Base-by-base conservation (phyloP, 1,284 basidiomycete species). In the Lentinus polychrous region DNA sequence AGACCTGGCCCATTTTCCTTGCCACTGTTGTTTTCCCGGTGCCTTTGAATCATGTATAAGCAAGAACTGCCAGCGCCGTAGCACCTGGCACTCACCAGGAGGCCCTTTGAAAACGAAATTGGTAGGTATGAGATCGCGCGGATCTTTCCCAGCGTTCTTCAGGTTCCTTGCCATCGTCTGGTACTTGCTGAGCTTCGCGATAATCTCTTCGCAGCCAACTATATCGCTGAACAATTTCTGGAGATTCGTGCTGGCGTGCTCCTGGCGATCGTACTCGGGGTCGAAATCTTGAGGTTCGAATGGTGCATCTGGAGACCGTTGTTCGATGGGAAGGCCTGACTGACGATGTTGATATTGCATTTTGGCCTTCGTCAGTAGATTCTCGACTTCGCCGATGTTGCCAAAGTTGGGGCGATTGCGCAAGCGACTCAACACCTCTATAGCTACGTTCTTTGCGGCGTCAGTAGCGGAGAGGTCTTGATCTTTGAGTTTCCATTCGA, bases 61-160 rank as follows among this genome's bases (percentile, higher is more conserved):
- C 8, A 18, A 24, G 15, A 31, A 18, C 23, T 12, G 2, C 14
- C 6, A 20, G 17, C n/a, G n/a, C n/a, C n/a, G n/a, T n/a, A 41
- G 5, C 20, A 24, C 20, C 39, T 8, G 15, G n/a, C 31, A 48
- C 51, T 20, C 53, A 78, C 81, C 82, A 55, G 83, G 83, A 6
- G 83, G 83, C 0, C 83, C 83, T 54, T 80, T 85, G 69, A 86
- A 85, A 2, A 86, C 67, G 54, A 84, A 86, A 49, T 73, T 82
- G 5, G 76, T 85, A 0, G 83, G 82, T 17, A 85, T 75, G 22
- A 69, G 63, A 0, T 72, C 64, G 1, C 73, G 68, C 24, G 70
- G 61, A 48, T 80, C 73, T 42, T 52, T 62, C 0, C 69, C 70
- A 18, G 63, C 61, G 4, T 53, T 57, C 54, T 75, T 77, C 60